Conservation (phyloP, 2,329 filamentous ascomycete species). For the Neobulgaria alba region DNA sequence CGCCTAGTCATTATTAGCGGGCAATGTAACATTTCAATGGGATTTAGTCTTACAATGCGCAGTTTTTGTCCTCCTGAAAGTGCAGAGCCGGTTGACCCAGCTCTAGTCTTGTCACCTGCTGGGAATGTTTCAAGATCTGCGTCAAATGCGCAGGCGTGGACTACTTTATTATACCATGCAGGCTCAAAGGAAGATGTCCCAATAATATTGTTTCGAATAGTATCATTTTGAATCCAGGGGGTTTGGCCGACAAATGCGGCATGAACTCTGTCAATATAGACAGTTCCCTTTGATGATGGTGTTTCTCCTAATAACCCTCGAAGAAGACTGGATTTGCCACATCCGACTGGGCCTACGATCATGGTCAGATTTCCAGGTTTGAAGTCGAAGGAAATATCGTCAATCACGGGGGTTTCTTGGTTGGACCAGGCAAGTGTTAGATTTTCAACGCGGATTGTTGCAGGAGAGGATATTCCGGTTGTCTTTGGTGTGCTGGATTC, state of each 20-base stretch:
- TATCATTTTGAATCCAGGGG: constrained; percentile 37
- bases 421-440: not conserved
- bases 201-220: constrained; percentile 33
- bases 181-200: constrained; percentile 22
- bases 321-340: constrained; percentile 23
- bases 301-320: constrained; percentile 20
- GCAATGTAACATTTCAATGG: constrained; percentile 23
- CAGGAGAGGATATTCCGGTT: not conserved
- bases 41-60: constrained; percentile 15
- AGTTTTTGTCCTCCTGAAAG: constrained; percentile 24
- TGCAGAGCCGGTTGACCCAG: constrained; percentile 26
- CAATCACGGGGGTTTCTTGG: not conserved
- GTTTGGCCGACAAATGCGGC: constrained; percentile 36
- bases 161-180: constrained; percentile 53
- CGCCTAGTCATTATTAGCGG: constrained; percentile 26
- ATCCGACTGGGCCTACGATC: constrained; percentile 26
- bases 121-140: constrained; percentile 40
- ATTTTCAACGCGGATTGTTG: not conserved
- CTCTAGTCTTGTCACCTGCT: constrained; percentile 15
- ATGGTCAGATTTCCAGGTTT: constrained; percentile 8
- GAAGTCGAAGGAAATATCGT: not conserved
- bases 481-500: not conserved
- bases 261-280: constrained; percentile 10
- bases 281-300: constrained; percentile 14
- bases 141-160: constrained; percentile 55